Base-by-base conservation (phyloP, 495 filamentous ascomycete genomes). In the Xylaria longipes region DNA sequence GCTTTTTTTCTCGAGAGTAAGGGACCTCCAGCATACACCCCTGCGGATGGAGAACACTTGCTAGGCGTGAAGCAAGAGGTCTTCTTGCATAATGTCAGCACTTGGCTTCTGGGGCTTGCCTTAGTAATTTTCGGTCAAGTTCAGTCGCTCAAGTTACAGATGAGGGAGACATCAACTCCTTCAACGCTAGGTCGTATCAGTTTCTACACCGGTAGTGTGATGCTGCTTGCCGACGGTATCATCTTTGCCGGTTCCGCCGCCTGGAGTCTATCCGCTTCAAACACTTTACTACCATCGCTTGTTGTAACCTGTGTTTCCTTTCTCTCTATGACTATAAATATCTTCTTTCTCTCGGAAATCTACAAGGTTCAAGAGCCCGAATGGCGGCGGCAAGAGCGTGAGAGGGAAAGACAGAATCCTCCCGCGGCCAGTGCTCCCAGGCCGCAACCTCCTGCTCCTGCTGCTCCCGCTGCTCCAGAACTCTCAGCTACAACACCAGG, bases 161-260 rank as follows among this genome's bases (percentile, higher is more conserved):
- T 97, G 82, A 95, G 94, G 78, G 94, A 98, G 74, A 89, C 94
- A 5, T 94, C 89, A 41, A 99, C 96, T 6, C 95, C 96, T n/a
- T 98, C 95, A 1, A 99, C 95, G 0, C 84, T 94, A 54, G 95
- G 93, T 73, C 89, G 96, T 20, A 88, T 98, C 78, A 97, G 95
- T 83, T 93, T 97, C 80, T 94, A 91, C 79, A 95, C 93, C 0
- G 89, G 94, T 70, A 88, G 88, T 63, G 89, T 93, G 76, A 94
- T 98, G 89, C 85, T 93, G n/a, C 85, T 97, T 65, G 94, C 91
- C 17, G 96, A 98, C 80, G 92, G 92, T 12, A 82, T 91, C 72
- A 80, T 88, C 11, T 89, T 93, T 69, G 82, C 82, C 0, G 83
- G 82, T 46, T 84, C 94, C 48, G 84, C 85, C 0, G 88, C 92